Evolutionary conservation across 2,329 filamentous ascomycete species (phyloP), one percentile per base, ranked within the genome.

Genomic region (Ustulina deusta): DNA sequence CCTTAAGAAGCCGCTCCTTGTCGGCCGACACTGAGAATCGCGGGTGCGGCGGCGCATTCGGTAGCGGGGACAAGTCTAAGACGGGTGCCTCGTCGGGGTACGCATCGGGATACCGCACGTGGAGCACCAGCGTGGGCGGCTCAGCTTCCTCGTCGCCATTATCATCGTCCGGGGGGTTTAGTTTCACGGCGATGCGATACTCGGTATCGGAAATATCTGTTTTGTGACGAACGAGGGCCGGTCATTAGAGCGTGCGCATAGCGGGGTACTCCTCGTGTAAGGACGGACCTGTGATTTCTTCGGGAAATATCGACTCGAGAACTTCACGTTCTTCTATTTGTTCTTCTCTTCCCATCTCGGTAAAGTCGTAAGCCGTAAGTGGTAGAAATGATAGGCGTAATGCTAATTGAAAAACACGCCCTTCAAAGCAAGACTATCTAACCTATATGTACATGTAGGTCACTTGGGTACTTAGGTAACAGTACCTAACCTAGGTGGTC

Each of bases 261-360:
- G 69, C 58, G 66, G 64, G 66, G 61, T 60, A 61, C 27, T 55
- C 17, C 17, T 13, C 44, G 51, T 54, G 52, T n/a, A 29, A n/a
- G 48, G 17, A 73, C 73, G 48, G 77, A 95, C 94, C 92, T 87
- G 91, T 95, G 74, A 99, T 97, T 83, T 99, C 96, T 68, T 99
- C 95, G 1, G 96, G 94, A 74, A 98, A 99, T 78, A 99, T 99
- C 69, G 95, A 97, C 78, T 97, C 93, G 78, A 99, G 93, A 75
- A 99, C 95, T 81, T 99, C 96, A 69, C 94, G 91, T 86, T 99
- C 96, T 83, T 99, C 96, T 72, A 90, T 83, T 81, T 99, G 96
- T 69, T 99, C 96, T 85, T 98, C 95, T 79, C 83, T 86, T 57
- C 89, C 89, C 89, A 91, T 90, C 7, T 69, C 83, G 73, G 22